phyloP scores from a whole-genome alignment of 1,284 basidiomycete genomes.

The Rugosomyces carneus region DNA sequence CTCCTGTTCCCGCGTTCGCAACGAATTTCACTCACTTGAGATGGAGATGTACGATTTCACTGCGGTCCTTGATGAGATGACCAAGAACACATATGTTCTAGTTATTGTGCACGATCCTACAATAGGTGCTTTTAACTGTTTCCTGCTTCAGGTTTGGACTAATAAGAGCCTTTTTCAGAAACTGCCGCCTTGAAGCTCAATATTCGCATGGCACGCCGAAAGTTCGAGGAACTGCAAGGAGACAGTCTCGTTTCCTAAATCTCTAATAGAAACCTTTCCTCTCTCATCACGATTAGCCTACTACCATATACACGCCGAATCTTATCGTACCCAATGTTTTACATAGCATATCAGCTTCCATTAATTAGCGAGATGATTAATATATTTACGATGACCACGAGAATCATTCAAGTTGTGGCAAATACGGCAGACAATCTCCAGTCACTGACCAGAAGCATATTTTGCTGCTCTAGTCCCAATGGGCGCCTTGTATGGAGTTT shows the following conservation, averaged over 20 bases:
- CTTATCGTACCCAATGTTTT: not conserved
- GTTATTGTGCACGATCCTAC: conserved; percentile 84
- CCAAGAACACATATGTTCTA: conserved; percentile 91
- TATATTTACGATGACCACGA: not conserved
- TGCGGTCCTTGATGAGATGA: conserved; percentile 92
- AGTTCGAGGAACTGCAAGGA: conserved; percentile 79
- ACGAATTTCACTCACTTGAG: conserved; percentile 78
- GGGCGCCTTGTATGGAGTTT: conserved; percentile 32
- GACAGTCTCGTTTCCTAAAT: conserved; percentile 42
- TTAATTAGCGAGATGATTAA: not conserved
- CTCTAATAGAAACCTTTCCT: no score
- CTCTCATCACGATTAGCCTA: not conserved
- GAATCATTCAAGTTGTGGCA: no score
- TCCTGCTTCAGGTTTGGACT: not conserved
- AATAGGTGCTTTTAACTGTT: conserved; percentile 53
- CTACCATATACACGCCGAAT: not conserved
- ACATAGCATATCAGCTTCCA: not conserved
- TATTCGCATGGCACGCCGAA: conserved; percentile 72
- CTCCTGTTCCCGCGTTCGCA: conserved; percentile 77
- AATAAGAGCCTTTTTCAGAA: conserved; percentile 40
- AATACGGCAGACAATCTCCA: not conserved
- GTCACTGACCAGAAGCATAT: not conserved
- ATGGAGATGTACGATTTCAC: conserved; percentile 81
- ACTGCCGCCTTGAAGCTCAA: conserved; percentile 81
- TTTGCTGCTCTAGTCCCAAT: conserved; percentile 30